These are phyloP conservation scores for Tulasnella sp. DNA, from an alignment of 768 basidiomycete genomes.

Conservation along the genomic window DNA sequence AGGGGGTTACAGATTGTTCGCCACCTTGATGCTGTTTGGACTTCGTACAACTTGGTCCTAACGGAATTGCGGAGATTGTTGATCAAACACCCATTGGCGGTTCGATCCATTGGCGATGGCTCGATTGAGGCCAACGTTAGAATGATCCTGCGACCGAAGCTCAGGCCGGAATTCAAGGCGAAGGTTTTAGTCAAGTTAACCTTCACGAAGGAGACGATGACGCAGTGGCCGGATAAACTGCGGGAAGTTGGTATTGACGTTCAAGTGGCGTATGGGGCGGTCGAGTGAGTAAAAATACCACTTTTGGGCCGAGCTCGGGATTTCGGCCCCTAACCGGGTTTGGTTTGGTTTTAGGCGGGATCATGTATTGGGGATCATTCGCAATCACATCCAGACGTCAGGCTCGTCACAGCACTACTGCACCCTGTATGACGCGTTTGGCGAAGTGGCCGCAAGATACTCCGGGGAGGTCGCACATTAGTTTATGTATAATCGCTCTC, in stretches of 20 bases:
- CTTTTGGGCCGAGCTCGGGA: neutral
- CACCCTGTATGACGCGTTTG: slow-evolving; percentile 15
- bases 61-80: slow-evolving; percentile 7
- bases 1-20: slow-evolving; percentile 6
- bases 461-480: neutral
- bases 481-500: neutral
- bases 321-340: neutral
- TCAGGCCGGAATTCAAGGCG: slow-evolving; percentile 11
- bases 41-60: slow-evolving; percentile 7
- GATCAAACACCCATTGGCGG: slow-evolving; percentile 16
- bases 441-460: neutral
- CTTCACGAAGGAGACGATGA: neutral
- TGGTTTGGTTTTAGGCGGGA: neutral
- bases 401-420: slow-evolving; percentile 7
- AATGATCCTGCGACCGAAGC: slow-evolving; percentile 14
- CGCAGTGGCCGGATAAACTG: neutral
- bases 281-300: slow-evolving; percentile 11
- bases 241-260: neutral
- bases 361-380: neutral
- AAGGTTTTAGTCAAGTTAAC: slow-evolving; percentile 21
- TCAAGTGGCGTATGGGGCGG: slow-evolving; percentile 15
- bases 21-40: slow-evolving; percentile 12
- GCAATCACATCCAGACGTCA: neutral
- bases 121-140: neutral
- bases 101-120: neutral